Base-by-base conservation (phyloP, 164 flowering plant species). In the Berberis thunbergii region DNA sequence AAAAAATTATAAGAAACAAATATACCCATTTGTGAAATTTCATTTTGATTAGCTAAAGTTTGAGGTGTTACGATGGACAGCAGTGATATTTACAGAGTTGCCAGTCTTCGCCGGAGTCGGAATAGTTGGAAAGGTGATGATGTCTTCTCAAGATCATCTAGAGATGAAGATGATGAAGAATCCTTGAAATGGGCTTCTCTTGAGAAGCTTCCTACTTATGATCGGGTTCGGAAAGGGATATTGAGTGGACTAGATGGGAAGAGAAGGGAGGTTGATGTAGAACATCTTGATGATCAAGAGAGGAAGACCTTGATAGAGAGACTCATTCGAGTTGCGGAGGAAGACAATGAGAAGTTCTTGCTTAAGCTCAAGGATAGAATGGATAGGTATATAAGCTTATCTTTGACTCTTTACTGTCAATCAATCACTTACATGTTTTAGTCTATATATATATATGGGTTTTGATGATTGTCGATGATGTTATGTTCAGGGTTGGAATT, bases 301-400 rank as follows among this genome's bases (percentile, higher is more conserved):
- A 80, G 68, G 69, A 74, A 65, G 61, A 64, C 43, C 12, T 60
- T 86, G 64, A 10, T 87, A 45, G 88, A 88, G 49, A 83, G 86
- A 63, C 70, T 88, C 44, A 68, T 86, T 0, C 77, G 69, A 60
- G 76, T 73, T 65, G 84, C 87, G 1, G 91, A 83, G 53, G 80
- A 84, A 46, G 89, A 82, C 56, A 84, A 88, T 67, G 92, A 83
- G 74, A 78, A 73, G 67, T 83, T 84, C 76, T 73, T 88, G 72
- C 46, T 75, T 50, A 83, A 86, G 78, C 87, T 86, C 61, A 86
- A 75, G 74, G 53, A 83, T n/a, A 64, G 79, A 6, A 71, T 78
- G 45, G 76, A 78, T 53, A 56, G 76, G 78, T 62, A 49, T 1
- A n/a, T 46, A 38, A 40, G 7, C 41, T 10, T 13, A n/a, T 9